Percentiles rank a stretch among this genome's conserved stretches.
phyloP scores from a whole-genome alignment of 2,329 filamentous ascomycete species.

The Aspergillus texensis region DNA sequence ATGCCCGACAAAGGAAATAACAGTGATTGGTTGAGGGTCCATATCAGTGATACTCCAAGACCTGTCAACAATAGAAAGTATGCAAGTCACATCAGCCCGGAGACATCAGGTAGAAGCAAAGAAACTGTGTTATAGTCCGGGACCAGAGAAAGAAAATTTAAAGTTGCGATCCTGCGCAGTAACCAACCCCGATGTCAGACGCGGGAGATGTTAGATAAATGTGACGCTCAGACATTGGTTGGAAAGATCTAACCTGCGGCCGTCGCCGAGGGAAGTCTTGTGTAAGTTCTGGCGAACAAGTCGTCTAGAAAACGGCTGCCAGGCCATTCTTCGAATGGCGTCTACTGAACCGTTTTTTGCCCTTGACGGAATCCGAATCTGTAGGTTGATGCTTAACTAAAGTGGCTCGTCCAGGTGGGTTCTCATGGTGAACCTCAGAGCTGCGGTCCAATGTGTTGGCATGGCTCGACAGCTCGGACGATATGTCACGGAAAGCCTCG shows the following conservation, averaged over 20 bases:
- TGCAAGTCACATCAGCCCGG: slow-evolving; percentile 19
- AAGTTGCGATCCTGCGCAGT: slow-evolving; percentile 21
- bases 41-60: slow-evolving; percentile 26
- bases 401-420: slow-evolving; percentile 46
- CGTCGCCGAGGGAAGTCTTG: not conserved
- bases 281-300: not conserved
- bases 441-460: slow-evolving; percentile 48
- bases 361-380: slow-evolving; percentile 59
- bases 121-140: slow-evolving; percentile 14
- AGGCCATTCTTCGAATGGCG: slow-evolving; percentile 93
- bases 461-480: slow-evolving; percentile 71
- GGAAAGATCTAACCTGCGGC: not conserved
- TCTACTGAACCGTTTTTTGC: slow-evolving; percentile 77
- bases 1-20: slow-evolving; percentile 23
- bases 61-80: slow-evolving; percentile 20
- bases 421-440: slow-evolving; percentile 43
- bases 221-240: not conserved
- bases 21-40: slow-evolving; percentile 21
- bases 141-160: slow-evolving; percentile 13
- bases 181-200: slow-evolving; percentile 5
- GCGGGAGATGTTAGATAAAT: not conserved
- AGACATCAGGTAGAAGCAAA: slow-evolving; percentile 24
- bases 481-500: slow-evolving; percentile 67
- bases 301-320: slow-evolving; percentile 74
- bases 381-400: slow-evolving; percentile 47